Evolutionary conservation across 129 eudicot species (phyloP), one percentile per base, ranked within the genome.

Genomic region (Escallonia rubra): DNA sequence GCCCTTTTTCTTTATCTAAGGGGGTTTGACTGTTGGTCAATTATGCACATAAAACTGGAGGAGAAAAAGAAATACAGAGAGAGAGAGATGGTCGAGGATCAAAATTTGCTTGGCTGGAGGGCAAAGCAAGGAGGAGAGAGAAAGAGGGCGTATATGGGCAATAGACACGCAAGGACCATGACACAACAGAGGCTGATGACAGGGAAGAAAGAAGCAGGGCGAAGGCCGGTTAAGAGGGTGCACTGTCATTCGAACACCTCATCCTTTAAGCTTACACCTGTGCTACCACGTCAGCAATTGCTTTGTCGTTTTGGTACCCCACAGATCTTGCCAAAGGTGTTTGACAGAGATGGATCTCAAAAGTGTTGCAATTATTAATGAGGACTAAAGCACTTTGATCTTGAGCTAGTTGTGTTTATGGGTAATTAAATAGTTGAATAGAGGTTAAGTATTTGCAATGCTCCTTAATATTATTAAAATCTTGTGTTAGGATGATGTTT

Each of bases 161-260:
- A 65, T 2, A 52, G 44, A 74, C 67, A 74, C 72, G 78, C 78
- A 48, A 67, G 47, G 72, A 50, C 74, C 63, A 69, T 69, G 70
- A 72, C 15, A 23, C 34, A 23, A 23, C 34, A 23, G 34, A 23
- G 34, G 34, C 34, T 23, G 62, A 63, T 40, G 55, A 16, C 38
- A 8, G 49, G 49, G 49, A 3, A 12, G 23, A 61, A 3, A 12
- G 23, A 61, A 9, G 13, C 41, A 2, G 45, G 66, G 34, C 34
- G 34, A 23, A 48, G 46, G 76, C 82, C 77, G 76, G 82, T 77
- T 81, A 68, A 76, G 69, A 45, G 70, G 57, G 50, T 43, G 34
- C 1, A 15, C 73, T 76, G 82, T 78, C 43, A 57, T 68, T 46
- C 59, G 9, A 61, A 13, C 59, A 12, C 44, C 16, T 41, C 10